Conservation (phyloP, 2,329 filamentous ascomycete genomes). For the Pyricularia sp. region DNA sequence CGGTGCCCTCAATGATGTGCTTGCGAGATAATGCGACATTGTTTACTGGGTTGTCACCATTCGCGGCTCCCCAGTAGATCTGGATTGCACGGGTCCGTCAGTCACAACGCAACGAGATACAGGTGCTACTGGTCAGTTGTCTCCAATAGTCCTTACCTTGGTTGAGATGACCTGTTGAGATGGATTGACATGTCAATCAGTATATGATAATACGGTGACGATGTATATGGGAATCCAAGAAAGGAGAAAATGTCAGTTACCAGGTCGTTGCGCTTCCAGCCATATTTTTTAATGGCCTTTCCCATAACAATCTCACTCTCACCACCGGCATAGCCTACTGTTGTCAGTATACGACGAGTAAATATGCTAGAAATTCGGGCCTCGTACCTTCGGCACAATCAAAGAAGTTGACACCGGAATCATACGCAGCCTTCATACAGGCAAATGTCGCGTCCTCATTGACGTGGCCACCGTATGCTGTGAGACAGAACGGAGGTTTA, state of each 20-base stretch:
- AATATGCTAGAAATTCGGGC: background rate
- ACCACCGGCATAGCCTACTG: slow-evolving; percentile 41
- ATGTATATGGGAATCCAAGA: background rate
- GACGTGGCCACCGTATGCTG: slow-evolving; percentile 58
- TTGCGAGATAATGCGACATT: slow-evolving; percentile 51
- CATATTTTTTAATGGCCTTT: slow-evolving; percentile 48
- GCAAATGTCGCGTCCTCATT: slow-evolving; percentile 53
- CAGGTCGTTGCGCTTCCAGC: slow-evolving; percentile 52
- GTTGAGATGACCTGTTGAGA: slow-evolving; percentile 38
- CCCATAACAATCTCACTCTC: slow-evolving; percentile 57
- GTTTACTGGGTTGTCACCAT: slow-evolving; percentile 52
- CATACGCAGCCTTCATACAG: slow-evolving; percentile 53
- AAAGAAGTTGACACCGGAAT: slow-evolving; percentile 54
- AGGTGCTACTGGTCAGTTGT: background rate
- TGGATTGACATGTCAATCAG: background rate
- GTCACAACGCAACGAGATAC: background rate
- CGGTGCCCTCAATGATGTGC: slow-evolving; percentile 51
- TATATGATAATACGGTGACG: background rate
- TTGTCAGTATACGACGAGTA: background rate
- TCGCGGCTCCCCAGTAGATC: slow-evolving; percentile 56
- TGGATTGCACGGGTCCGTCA: slow-evolving; percentile 13
- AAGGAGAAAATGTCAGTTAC: background rate
- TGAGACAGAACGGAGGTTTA: slow-evolving; percentile 1
- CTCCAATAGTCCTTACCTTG: slow-evolving; percentile 28
- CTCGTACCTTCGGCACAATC: slow-evolving; percentile 43